Base-by-base conservation (phyloP, 805 yeast genomes). In the Dipodascus geniculatus region DNA sequence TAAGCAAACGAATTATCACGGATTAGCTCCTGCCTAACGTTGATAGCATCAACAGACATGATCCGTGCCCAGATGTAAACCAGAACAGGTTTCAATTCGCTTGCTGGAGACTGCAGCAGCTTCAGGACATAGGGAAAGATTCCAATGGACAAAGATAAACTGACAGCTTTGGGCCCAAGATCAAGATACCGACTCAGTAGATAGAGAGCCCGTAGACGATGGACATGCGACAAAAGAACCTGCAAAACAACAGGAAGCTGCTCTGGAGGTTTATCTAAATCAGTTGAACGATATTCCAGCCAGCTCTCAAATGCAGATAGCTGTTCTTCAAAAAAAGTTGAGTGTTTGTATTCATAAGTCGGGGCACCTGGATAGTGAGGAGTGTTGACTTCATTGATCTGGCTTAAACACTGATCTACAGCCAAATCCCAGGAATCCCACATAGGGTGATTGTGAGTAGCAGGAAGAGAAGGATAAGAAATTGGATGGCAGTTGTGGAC, bases 401-500 rank as follows among this genome's bases (percentile, higher is more conserved):
- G 76, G 1, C 87, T 80, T 48, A 93, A 71, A 2, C 95, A 95
- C 64, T 93, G 97, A 65, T 93, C 98, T 44, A 93, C 83, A 0
- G 99, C 97, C 57, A 93, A 73, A 64, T 93, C 98, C 98, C 99
- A 93, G 0, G 96, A 83, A 55, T 88, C 93, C 99, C 99, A 93
- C 87, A 93, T 83, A 3, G 95, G 81, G 65, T 93, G 97, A 57
- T 79, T 78, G 49, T 86, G 81, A 14, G 81, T 72, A 53, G 88
- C 93, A 0, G 99, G 98, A 42, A 93, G 71, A 8, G 86, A 88
- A 0, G 99, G 99, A 58, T 88, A 95, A 17, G 96, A 87, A 1
- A 90, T 81, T 1, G 99, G 98, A 64, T 89, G 95, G 65, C 97
- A 90, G 56, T 90, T 89, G 60, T 85, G 82, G 61, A 85, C 82